Evolutionary conservation across 768 basidiomycete genomes (phyloP).

Genomic region (Daedaleopsis nitida): DNA sequence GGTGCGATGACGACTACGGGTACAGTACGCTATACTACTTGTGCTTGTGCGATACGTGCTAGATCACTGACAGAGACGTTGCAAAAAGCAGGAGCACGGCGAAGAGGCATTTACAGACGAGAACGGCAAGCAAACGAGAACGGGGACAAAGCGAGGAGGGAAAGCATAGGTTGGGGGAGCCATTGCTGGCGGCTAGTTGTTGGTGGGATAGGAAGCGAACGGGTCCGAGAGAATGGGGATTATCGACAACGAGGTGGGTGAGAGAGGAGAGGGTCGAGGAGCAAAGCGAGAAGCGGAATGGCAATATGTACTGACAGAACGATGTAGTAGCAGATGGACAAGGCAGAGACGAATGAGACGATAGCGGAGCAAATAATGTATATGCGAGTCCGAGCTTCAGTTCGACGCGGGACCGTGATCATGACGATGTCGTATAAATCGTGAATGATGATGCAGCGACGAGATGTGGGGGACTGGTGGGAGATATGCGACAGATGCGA

Average conservation of each 20-base stretch:
- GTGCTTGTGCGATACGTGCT: no score
- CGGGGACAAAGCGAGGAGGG: neutral
- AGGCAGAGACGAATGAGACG: neutral
- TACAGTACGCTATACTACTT: neutral
- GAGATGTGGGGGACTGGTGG: neutral
- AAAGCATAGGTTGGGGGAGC: neutral
- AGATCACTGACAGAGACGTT: neutral
- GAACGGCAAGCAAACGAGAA: neutral
- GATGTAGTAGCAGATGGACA: neutral
- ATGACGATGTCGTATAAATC: neutral
- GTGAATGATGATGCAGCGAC: neutral
- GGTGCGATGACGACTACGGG: neutral
- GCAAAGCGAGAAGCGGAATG: neutral
- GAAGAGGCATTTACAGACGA: neutral
- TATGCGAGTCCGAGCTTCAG: constrained; percentile 2
- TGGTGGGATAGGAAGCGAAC: neutral
- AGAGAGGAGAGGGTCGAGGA: neutral
- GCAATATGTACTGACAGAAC: constrained; percentile 6
- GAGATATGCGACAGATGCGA: neutral
- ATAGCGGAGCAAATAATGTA: constrained; percentile 1
- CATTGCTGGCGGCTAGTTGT: neutral
- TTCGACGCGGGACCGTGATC: no score
- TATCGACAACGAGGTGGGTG: neutral
- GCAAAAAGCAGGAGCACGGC: neutral
- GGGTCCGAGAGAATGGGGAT: constrained; percentile 2